phyloP scores from a whole-genome alignment of 768 basidiomycete genomes.

The Phanerodontia chrysosporium region DNA sequence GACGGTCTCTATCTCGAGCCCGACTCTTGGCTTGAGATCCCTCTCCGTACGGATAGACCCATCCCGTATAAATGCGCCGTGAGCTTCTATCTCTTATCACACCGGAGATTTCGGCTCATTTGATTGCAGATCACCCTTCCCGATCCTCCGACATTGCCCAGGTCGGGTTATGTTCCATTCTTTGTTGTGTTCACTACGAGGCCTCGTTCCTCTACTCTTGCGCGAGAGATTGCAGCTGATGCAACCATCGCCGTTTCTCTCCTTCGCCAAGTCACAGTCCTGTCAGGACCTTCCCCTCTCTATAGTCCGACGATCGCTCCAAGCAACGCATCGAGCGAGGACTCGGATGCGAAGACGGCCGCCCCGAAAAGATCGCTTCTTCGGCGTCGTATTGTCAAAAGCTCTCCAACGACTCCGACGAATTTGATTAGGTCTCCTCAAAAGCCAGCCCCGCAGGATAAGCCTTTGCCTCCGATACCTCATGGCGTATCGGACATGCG shows the following conservation, averaged over 20 bases:
- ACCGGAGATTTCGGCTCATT: background rate
- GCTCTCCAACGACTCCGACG: conserved; percentile 13
- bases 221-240: conserved; percentile 65
- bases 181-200: conserved; percentile 71
- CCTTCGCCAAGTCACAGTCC: conserved; percentile 54
- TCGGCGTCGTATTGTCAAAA: conserved; percentile 29
- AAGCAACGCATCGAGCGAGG: conserved; percentile 35
- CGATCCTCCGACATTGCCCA: conserved; percentile 54
- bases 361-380: conserved; percentile 21
- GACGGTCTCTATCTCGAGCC: conserved; percentile 42
- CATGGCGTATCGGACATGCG: conserved; percentile 36
- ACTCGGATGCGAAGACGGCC: conserved; percentile 29
- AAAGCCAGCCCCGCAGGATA: conserved; percentile 12
- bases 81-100: conserved; percentile 23
- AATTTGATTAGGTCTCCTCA: background rate
- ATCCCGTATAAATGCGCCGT: conserved; percentile 68
- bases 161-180: conserved; percentile 59
- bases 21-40: conserved; percentile 66
- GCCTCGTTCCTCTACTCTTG: conserved; percentile 48
- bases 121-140: conserved; percentile 57
- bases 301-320: conserved; percentile 21
- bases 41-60: conserved; percentile 53
- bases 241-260: conserved; percentile 69
- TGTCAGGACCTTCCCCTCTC: conserved; percentile 39
- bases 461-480: conserved; percentile 26